Percentiles rank a stretch among this genome's conserved stretches.
These are phyloP conservation scores for Graphilbum ipis-grandicollis DNA, from an alignment of 2,329 filamentous ascomycete species.

Conservation along the genomic window DNA sequence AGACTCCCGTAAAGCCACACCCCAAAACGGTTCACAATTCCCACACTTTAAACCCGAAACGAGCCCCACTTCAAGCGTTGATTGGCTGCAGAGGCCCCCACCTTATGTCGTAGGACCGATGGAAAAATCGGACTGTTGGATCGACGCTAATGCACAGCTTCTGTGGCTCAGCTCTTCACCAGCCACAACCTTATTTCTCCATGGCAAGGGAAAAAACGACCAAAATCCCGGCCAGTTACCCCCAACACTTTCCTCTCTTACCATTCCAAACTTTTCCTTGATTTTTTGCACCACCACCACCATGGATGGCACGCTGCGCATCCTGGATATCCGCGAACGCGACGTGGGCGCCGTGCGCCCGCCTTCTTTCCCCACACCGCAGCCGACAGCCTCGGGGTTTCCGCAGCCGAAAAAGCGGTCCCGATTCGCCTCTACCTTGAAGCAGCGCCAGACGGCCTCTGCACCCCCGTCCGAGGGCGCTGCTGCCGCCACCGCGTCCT, in stretches of 20 bases:
- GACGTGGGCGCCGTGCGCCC: slow-evolving; percentile 40
- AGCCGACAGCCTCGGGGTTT: slow-evolving; percentile 51
- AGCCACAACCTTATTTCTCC: slow-evolving; percentile 7
- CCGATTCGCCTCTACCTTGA: slow-evolving; percentile 55
- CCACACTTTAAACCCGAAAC: slow-evolving; percentile 1
- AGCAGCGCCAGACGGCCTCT: slow-evolving; percentile 30
- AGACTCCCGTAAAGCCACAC: too few relatives aligned
- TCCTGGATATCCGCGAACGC: slow-evolving; percentile 70
- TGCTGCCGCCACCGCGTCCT: background rate
- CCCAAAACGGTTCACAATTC: too few relatives aligned
- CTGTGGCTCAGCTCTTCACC: slow-evolving; percentile 2
- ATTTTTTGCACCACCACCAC: too few relatives aligned
- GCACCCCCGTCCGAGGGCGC: slow-evolving; percentile 4
- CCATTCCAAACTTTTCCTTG: too few relatives aligned
- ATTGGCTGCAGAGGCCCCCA: slow-evolving; percentile 6
- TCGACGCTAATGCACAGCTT: slow-evolving; percentile 11
- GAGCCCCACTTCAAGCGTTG: background rate
- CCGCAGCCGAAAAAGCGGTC: slow-evolving; percentile 72
- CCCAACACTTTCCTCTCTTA: too few relatives aligned
- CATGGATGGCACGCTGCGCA: slow-evolving; percentile 30
- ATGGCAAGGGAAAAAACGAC: slow-evolving; percentile 4
- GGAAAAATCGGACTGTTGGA: slow-evolving; percentile 6
- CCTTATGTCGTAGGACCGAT: too few relatives aligned
- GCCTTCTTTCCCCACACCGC: slow-evolving; percentile 43
- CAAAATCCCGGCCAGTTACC: too few relatives aligned